Base-by-base conservation (phyloP, 371 early-diverging fungal species). In the Phascolomyces articulosus region DNA sequence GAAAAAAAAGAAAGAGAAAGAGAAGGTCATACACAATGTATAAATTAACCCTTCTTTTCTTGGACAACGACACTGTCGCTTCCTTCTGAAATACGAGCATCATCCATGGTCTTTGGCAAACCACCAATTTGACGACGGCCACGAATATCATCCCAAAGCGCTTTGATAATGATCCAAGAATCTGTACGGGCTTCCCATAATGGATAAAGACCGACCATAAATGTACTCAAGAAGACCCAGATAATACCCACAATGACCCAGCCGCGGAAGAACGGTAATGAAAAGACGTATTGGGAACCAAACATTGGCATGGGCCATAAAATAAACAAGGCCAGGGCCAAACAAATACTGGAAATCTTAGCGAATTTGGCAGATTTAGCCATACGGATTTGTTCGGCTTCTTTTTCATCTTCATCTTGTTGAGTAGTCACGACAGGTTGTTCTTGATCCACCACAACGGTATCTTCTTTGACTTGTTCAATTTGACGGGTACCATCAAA, bases 291-390 rank as follows among this genome's bases (percentile, higher is more conserved):
- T 10, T 74, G 72, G 0, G 86, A 83, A 13, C 77, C 73, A 71
- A 85, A 88, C 87, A 90, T 84, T 9, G 91, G 90, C 55, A 90
- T 55, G 0, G 91, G 91, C 90, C 90, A 90, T 15, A 90, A 53
- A 1, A 90, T 49, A 63, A 89, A 80, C 31, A 90, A 60, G 8
- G 78, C 63, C 3, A 90, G 55, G 0, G 91, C 85, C 26, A 90
- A 44, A 7, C 68, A 53, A 0, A 84, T 63, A 54, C 87, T 75
- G 4, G 70, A 65, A 2, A 71, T 58, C 54, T 75, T 74, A 4
- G 75, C 71, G 58, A 72, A 78, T 4, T 67, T 60, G 4, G 78
- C 69, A 3, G 75, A 71, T 40, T 73, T 75, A 15, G 28, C 41
- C 66, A 75, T 66, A 21, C 54, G 58, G 1, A 55, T n/a, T n/a